A percentile compares a stretch with the other conserved stretches of the same genome.
Conservation (phyloP, 768 basidiomycete genomes). For the Tulasnella sp. region DNA sequence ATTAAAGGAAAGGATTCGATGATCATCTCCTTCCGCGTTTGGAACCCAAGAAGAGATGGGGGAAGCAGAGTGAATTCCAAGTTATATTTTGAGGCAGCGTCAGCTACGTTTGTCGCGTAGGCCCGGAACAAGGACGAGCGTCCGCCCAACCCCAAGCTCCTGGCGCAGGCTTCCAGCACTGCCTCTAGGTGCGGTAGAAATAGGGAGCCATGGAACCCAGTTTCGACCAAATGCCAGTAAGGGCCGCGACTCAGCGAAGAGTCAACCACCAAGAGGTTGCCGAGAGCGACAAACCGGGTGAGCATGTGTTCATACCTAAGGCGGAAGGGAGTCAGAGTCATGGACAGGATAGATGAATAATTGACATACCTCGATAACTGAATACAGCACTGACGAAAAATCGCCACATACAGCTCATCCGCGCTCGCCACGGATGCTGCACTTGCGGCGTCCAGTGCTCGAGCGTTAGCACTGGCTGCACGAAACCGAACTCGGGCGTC, state of each 20-base stretch:
- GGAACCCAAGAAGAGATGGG: conserved; percentile 74
- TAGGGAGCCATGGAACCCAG: conserved; percentile 44
- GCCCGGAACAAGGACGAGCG: conserved; percentile 71
- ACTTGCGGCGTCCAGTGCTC: conserved; percentile 49
- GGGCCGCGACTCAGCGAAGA: conserved; percentile 76
- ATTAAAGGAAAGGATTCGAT: conserved; percentile 46
- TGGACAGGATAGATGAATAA: not conserved
- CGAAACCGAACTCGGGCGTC: conserved; percentile 88
- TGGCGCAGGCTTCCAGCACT: conserved; percentile 63
- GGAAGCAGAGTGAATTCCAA: conserved; percentile 61
- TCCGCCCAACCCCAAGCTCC: conserved; percentile 64
- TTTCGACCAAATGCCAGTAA: conserved; percentile 88
- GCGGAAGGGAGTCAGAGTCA: not conserved
- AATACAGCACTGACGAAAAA: conserved; percentile 15
- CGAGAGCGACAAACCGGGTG: conserved; percentile 69
- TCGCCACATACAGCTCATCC: not conserved
- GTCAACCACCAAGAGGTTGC: conserved; percentile 78
- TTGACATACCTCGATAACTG: not conserved
- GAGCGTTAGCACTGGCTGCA: conserved; percentile 61
- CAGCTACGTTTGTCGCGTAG: conserved; percentile 77
- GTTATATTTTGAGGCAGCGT: conserved; percentile 62
- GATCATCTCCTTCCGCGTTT: conserved; percentile 65
- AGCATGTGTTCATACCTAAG: conserved; percentile 73
- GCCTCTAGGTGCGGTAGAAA: conserved; percentile 49
- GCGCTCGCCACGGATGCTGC: not conserved